Percentiles rank a stretch among this genome's conserved stretches.
These are phyloP conservation scores for Phytophthora lateralis DNA, from an alignment of 352 stramenopile species.

Conservation along the genomic window DNA sequence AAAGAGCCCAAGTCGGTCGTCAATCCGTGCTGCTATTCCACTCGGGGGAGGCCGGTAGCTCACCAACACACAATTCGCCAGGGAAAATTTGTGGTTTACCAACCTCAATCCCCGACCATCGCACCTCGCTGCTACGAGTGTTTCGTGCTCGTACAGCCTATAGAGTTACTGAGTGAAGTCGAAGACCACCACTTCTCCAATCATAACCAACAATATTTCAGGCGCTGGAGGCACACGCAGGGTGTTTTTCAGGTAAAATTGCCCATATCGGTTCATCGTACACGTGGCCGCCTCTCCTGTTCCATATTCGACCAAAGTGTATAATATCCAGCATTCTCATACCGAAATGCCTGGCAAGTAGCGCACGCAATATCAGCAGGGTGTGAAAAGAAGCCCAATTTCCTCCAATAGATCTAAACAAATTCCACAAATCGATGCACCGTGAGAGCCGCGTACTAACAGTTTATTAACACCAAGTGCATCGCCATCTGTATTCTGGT, in stretches of 20 bases:
- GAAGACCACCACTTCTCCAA: too few relatives aligned
- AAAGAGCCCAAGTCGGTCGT: too few relatives aligned
- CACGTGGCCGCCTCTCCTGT: neutral
- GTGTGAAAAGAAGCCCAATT: slow-evolving; percentile 25
- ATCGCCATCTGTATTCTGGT: slow-evolving; percentile 1
- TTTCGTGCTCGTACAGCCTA: too few relatives aligned
- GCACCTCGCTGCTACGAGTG: too few relatives aligned
- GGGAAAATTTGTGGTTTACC: too few relatives aligned
- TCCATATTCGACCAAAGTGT: slow-evolving; percentile 13
- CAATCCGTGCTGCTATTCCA: too few relatives aligned
- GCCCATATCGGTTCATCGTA: slow-evolving; percentile 5
- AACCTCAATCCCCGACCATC: too few relatives aligned
- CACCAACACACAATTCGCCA: too few relatives aligned
- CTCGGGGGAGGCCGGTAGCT: too few relatives aligned
- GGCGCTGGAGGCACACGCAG: too few relatives aligned
- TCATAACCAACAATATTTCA: too few relatives aligned
- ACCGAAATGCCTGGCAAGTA: slow-evolving; percentile 21
- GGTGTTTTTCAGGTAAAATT: neutral
- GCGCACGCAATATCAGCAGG: slow-evolving; percentile 16
- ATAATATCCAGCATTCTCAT: slow-evolving; percentile 3
- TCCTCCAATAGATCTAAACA: slow-evolving; percentile 16
- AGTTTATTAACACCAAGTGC: neutral
- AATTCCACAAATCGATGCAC: slow-evolving; percentile 12
- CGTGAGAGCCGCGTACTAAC: slow-evolving; percentile 7
- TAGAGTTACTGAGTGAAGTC: too few relatives aligned